phyloP scores from a whole-genome alignment of 768 basidiomycete genomes.

The Rhodotorula kratochvilovae region DNA sequence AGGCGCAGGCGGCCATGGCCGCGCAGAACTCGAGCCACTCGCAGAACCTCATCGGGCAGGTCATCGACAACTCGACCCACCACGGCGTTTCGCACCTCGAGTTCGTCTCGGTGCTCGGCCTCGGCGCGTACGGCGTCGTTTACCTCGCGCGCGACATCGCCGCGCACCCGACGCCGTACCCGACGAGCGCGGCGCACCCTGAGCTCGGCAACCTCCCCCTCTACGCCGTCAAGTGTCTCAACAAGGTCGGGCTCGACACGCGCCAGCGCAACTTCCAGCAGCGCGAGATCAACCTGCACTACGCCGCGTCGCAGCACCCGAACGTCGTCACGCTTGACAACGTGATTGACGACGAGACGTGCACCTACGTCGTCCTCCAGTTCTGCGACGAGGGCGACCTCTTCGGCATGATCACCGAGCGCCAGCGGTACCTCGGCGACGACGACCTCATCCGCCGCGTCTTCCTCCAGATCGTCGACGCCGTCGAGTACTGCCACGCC shows the following conservation, averaged over 20 bases:
- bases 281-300: conserved; percentile 61
- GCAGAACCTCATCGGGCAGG: conserved; percentile 57
- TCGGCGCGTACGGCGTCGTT: conserved; percentile 92
- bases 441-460: conserved; percentile 78
- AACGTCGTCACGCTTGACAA: conserved; percentile 67
- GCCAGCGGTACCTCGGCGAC: conserved; percentile 58
- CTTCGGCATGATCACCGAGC: conserved; percentile 72
- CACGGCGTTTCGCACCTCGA: conserved; percentile 55
- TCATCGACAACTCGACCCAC: conserved; percentile 66
- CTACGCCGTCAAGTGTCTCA: conserved; percentile 86
- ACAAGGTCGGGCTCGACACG: conserved; percentile 56
- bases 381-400: conserved; percentile 86
- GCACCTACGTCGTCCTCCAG: conserved; percentile 80
- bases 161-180: conserved; percentile 26
- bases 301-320: conserved; percentile 50
- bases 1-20: conserved; percentile 38
- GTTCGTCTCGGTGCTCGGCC: conserved; percentile 79
- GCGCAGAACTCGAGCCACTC: conserved; percentile 39
- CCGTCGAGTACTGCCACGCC: conserved; percentile 86
- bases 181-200: conserved; percentile 38
- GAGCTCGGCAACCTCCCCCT: conserved; percentile 49
- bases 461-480: conserved; percentile 88
- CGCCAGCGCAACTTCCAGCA: conserved; percentile 64
- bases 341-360: conserved; percentile 59
- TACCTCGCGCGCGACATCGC: conserved; percentile 70